These are phyloP conservation scores for Nakazawaea holstii DNA, from an alignment of 805 yeast species.

Conservation along the genomic window DNA sequence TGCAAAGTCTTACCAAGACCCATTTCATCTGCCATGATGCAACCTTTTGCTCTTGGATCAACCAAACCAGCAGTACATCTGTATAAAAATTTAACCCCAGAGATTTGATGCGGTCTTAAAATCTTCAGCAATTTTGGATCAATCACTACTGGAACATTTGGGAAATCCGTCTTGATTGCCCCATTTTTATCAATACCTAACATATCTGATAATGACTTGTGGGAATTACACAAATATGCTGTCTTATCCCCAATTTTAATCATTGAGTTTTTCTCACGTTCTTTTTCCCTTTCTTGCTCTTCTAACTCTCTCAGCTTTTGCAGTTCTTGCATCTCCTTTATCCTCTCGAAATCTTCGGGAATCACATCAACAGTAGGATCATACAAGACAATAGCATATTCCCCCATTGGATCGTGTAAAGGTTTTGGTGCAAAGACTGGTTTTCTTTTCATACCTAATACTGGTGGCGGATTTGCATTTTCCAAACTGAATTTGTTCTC, in stretches of 20 bases:
- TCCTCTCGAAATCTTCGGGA: conserved; percentile 20
- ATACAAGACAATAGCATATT: conserved; percentile 88
- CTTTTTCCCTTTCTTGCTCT: conserved; percentile 15
- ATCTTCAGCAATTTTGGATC: conserved; percentile 84
- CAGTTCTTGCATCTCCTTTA: conserved; percentile 23
- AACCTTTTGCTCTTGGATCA: conserved; percentile 83
- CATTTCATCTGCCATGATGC: conserved; percentile 98
- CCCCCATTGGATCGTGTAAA: conserved; percentile 90
- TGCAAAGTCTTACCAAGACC: conserved; percentile 90
- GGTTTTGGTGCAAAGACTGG: conserved; percentile 79
- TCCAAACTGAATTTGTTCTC: conserved; percentile 24
- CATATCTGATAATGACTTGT: conserved; percentile 72
- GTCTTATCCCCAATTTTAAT: conserved; percentile 14
- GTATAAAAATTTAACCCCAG: conserved; percentile 88
- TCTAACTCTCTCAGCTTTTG: conserved; percentile 21
- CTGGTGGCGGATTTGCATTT: conserved; percentile 57
- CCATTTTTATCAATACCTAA: conserved; percentile 58
- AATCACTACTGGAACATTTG: conserved; percentile 92
- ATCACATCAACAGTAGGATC: conserved; percentile 85
- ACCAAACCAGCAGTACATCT: conserved; percentile 86
- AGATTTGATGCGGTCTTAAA: conserved; percentile 92
- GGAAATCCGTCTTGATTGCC: conserved; percentile 45
- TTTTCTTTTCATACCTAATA: conserved; percentile 76
- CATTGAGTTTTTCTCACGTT: conserved; percentile 12
- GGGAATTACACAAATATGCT: conserved; percentile 37